These are phyloP conservation scores for Amauroascus niger DNA, from an alignment of 2,329 filamentous ascomycete species.

Conservation along the genomic window DNA sequence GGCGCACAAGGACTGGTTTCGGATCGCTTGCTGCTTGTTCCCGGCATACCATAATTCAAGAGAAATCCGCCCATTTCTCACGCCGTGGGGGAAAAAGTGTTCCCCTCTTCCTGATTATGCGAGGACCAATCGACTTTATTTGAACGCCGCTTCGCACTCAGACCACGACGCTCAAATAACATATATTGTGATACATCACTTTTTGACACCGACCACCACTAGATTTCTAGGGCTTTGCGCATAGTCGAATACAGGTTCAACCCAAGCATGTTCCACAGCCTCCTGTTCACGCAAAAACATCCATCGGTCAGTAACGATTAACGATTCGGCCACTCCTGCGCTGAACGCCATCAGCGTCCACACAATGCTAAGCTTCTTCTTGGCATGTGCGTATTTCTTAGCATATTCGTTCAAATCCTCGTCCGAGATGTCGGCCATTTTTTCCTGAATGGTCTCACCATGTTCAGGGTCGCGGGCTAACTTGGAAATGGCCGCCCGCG, in stretches of 20 bases:
- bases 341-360: conserved; percentile 98
- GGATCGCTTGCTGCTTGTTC: no score
- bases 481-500: conserved; percentile 70
- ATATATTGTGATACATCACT: conserved; percentile 26
- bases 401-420: conserved; percentile 67
- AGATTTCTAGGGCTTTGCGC: conserved; percentile 75
- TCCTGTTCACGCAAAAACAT: conserved; percentile 73
- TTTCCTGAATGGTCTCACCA: conserved; percentile 52
- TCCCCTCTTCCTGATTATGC: no score
- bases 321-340: conserved; percentile 74
- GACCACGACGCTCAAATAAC: background rate
- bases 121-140: background rate
- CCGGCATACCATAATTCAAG: no score
- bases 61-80: no score
- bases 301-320: conserved; percentile 88
- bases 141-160: background rate
- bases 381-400: conserved; percentile 51
- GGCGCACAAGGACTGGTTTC: no score
- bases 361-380: conserved; percentile 73
- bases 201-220: conserved; percentile 85
- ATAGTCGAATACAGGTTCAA: conserved; percentile 89
- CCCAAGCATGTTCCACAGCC: conserved; percentile 68
- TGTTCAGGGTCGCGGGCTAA: conserved; percentile 53
- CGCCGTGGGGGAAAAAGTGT: no score
- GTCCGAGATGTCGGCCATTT: conserved; percentile 60